Conservation (phyloP, 345 rosid species). For the Linum usitatissimum region DNA sequence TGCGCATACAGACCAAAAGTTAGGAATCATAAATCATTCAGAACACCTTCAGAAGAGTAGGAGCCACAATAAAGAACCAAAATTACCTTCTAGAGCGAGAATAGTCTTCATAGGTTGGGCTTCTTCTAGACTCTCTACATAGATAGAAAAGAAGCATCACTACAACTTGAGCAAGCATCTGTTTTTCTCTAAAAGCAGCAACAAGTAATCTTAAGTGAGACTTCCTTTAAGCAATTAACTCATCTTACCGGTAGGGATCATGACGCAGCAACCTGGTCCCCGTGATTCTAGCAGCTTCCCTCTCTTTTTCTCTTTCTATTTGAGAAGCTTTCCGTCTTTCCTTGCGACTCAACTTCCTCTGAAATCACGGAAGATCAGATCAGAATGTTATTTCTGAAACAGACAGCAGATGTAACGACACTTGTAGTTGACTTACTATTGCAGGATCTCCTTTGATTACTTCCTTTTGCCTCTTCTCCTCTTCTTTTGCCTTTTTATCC, state of each 20-base stretch:
- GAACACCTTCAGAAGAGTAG: neutral
- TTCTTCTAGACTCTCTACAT: constrained; percentile 67
- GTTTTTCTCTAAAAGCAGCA: neutral
- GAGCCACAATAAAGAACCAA: neutral
- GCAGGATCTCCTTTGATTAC: constrained; percentile 96
- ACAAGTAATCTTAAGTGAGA: neutral
- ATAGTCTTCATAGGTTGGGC: constrained; percentile 97
- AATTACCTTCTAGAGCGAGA: constrained; percentile 72
- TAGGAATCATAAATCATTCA: neutral
- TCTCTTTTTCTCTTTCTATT: constrained; percentile 84
- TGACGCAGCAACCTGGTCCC: constrained; percentile 62
- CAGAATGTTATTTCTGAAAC: neutral
- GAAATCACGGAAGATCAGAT: constrained; percentile 20
- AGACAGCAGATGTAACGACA: constrained; percentile 11
- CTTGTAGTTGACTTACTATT: constrained; percentile 48
- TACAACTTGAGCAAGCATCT: constrained; percentile 2
- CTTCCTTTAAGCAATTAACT: neutral
- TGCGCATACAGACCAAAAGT: constrained; percentile 13
- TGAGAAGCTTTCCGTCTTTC: constrained; percentile 97
- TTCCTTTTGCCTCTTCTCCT: constrained; percentile 86
- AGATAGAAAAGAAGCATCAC: constrained; percentile 7
- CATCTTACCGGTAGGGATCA: constrained; percentile 74
- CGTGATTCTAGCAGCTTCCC: constrained; percentile 54
- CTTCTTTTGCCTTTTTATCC: constrained; percentile 94
- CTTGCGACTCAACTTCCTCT: constrained; percentile 94